These are phyloP conservation scores for Pichia inconspicua DNA, from an alignment of 1,139 yeast species.

Conservation along the genomic window DNA sequence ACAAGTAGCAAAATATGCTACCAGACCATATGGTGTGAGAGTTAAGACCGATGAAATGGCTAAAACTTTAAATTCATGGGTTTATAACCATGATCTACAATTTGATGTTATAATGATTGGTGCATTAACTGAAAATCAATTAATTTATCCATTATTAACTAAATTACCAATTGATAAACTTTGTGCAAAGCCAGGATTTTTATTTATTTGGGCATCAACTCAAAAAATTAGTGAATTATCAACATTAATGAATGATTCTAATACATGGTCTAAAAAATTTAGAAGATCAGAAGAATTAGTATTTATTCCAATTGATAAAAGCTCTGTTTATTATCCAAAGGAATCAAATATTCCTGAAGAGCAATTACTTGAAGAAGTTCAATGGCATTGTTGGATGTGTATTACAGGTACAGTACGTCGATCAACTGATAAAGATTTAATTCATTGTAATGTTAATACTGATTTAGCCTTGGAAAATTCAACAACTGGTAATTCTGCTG, in stretches of 20 bases:
- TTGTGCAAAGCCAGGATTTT: conserved; percentile 77
- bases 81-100: conserved; percentile 42
- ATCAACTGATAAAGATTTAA: conserved; percentile 72
- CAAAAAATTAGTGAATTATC: conserved; percentile 60
- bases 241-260: conserved; percentile 43
- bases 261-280: conserved; percentile 64
- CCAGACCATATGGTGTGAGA: conserved; percentile 60
- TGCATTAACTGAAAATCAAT: conserved; percentile 67
- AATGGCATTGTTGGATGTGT: conserved; percentile 98
- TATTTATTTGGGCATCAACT: conserved; percentile 81
- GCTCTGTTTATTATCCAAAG: conserved; percentile 55
- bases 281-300: conserved; percentile 83
- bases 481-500: conserved; percentile 36
- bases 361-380: conserved; percentile 42
- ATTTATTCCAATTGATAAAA: conserved; percentile 53
- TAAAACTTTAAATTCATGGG: conserved; percentile 55
- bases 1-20: conserved; percentile 44
- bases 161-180: conserved; percentile 64
- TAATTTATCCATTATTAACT: conserved; percentile 50
- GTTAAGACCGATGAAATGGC: conserved; percentile 45
- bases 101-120: conserved; percentile 93
- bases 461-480: conserved; percentile 62
- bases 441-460: conserved; percentile 88
- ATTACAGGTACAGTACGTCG: conserved; percentile 90
- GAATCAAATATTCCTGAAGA: conserved; percentile 35